Conservation (phyloP, 352 stramenopile species). For the Phytophthora multivora region DNA sequence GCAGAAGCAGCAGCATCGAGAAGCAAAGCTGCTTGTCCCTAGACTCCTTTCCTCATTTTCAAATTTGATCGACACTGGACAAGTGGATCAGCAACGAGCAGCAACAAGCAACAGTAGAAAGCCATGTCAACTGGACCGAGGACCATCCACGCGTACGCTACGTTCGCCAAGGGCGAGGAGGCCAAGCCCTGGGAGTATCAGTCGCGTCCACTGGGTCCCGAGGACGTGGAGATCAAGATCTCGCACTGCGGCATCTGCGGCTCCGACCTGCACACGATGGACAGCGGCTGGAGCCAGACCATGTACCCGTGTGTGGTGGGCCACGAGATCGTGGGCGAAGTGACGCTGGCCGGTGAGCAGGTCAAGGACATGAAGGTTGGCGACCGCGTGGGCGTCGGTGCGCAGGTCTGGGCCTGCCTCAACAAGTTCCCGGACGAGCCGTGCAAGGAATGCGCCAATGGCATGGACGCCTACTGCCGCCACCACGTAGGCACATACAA, state of each 20-base stretch:
- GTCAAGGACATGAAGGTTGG: slow-evolving; percentile 22
- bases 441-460: slow-evolving; percentile 65
- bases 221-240: slow-evolving; percentile 26
- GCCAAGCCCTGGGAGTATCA: neutral
- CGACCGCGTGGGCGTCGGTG: slow-evolving; percentile 22
- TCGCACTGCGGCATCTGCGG: slow-evolving; percentile 24
- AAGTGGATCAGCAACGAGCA: slow-evolving; percentile 3
- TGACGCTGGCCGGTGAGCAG: slow-evolving; percentile 14
- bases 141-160: too few species aligned
- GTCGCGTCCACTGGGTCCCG: slow-evolving; percentile 5
- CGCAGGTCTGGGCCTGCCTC: slow-evolving; percentile 50
- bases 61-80: slow-evolving; percentile 16
- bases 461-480: slow-evolving; percentile 66
- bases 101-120: too few species aligned
- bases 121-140: too few species aligned
- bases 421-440: slow-evolving; percentile 52
- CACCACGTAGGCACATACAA: slow-evolving; percentile 60
- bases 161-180: slow-evolving; percentile 7
- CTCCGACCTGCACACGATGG: slow-evolving; percentile 15
- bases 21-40: too few species aligned
- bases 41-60: slow-evolving; percentile 18
- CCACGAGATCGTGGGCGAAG: slow-evolving; percentile 43
- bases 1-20: too few species aligned
- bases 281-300: slow-evolving; percentile 24
- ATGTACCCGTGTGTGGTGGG: slow-evolving; percentile 46